Evolutionary conservation across 768 basidiomycete genomes (phyloP).

Genomic region (Xerocomus potaroensis): DNA sequence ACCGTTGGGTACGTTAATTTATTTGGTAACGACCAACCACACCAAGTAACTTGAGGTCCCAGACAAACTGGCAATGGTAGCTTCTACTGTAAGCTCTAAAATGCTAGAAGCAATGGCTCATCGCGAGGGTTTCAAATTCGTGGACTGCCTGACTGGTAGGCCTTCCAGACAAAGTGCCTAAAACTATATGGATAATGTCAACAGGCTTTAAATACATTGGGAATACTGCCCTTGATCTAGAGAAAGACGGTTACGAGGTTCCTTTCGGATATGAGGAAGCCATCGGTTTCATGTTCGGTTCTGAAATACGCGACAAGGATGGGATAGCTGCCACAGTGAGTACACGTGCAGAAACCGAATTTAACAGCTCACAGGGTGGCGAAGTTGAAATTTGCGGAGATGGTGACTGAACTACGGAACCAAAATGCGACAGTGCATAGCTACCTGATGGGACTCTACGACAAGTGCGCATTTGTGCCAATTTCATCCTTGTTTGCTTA

Average conservation of each 20-base stretch:
- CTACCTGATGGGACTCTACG: constrained; percentile 62
- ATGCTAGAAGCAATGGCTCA: constrained; percentile 79
- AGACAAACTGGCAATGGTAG: constrained; percentile 77
- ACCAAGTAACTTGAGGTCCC: constrained; percentile 34
- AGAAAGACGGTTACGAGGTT: constrained; percentile 61
- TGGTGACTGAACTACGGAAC: constrained; percentile 48
- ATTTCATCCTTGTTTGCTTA: background rate
- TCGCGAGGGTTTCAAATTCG: constrained; percentile 76
- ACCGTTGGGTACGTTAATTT: constrained; percentile 35
- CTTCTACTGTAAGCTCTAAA: constrained; percentile 87
- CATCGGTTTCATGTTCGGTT: constrained; percentile 87
- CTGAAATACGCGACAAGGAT: constrained; percentile 80
- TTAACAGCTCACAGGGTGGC: background rate
- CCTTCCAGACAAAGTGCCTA: background rate
- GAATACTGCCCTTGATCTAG: constrained; percentile 69
- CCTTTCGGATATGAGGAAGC: constrained; percentile 90
- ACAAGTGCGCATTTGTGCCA: constrained; percentile 39
- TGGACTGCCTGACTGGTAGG: constrained; percentile 79
- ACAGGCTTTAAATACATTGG: constrained; percentile 89
- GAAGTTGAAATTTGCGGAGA: constrained; percentile 65
- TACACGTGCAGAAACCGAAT: background rate
- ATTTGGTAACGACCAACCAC: constrained; percentile 33
- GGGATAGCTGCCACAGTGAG: constrained; percentile 76
- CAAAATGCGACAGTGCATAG: constrained; percentile 51
- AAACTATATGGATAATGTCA: background rate